Evolutionary conservation across 2,329 filamentous ascomycete species (phyloP).

Genomic region (Penicillium janthinellum): DNA sequence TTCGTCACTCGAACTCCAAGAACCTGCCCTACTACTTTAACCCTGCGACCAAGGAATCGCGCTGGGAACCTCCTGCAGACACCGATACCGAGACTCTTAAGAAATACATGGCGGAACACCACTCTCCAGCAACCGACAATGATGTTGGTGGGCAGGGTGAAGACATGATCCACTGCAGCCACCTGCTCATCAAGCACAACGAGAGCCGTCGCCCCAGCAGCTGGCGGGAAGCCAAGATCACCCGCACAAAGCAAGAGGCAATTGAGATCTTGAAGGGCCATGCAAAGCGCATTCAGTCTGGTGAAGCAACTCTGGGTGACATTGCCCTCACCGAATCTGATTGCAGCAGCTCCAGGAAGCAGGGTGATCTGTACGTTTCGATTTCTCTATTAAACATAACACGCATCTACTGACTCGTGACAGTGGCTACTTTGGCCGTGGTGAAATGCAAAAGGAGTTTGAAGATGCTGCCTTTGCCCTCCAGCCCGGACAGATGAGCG

Average conservation of each 20-base stretch:
- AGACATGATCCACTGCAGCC: slow-evolving; percentile 90
- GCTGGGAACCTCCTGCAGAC: slow-evolving; percentile 88
- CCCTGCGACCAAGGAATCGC: slow-evolving; percentile 77
- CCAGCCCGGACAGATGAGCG: slow-evolving; percentile 81
- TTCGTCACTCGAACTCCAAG: slow-evolving; percentile 97
- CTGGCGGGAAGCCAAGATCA: slow-evolving; percentile 91
- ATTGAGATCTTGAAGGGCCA: slow-evolving; percentile 73
- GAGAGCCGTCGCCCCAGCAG: slow-evolving; percentile 86
- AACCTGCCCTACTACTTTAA: slow-evolving; percentile 99
- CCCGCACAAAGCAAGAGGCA: slow-evolving; percentile 84
- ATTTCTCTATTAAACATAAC: too few relatives aligned
- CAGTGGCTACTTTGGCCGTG: slow-evolving; percentile 85
- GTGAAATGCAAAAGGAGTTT: slow-evolving; percentile 99
- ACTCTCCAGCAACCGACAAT: slow-evolving; percentile 55
- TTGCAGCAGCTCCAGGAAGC: slow-evolving; percentile 92
- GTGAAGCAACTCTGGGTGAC: slow-evolving; percentile 71
- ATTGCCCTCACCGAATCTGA: slow-evolving; percentile 88
- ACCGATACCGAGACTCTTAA: slow-evolving; percentile 93
- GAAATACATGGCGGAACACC: slow-evolving; percentile 86
- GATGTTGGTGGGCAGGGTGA: slow-evolving; percentile 51
- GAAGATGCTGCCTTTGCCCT: slow-evolving; percentile 94
- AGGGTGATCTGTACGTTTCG: slow-evolving; percentile 73
- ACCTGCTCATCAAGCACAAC: slow-evolving; percentile 90
- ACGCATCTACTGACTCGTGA: slow-evolving; percentile 1
- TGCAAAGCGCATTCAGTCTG: slow-evolving; percentile 73